These are phyloP conservation scores for Beauveria australis DNA, from an alignment of 2,329 filamentous ascomycete genomes.

Conservation along the genomic window DNA sequence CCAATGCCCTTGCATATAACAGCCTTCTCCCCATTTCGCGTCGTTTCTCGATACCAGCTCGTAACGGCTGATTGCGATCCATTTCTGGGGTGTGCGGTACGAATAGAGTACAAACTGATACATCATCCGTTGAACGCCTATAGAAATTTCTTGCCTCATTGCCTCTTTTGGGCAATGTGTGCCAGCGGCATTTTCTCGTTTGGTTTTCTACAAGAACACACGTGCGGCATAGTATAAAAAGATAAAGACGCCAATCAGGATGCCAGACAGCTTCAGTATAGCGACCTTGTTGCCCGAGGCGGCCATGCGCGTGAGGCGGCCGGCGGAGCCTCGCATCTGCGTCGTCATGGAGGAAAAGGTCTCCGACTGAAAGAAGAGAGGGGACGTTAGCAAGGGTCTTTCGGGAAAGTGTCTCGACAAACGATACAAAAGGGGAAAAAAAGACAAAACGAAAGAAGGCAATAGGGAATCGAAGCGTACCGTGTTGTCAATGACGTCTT, in stretches of 20 bases:
- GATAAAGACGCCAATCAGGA: conserved; percentile 65
- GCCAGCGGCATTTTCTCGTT: background rate
- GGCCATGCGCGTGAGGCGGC: conserved; percentile 81
- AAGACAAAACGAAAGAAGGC: background rate
- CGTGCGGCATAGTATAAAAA: conserved; percentile 66
- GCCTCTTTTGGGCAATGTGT: too few species aligned
- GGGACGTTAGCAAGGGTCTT: background rate
- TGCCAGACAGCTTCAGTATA: conserved; percentile 79
- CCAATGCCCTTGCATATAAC: conserved; percentile 4
- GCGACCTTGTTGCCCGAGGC: conserved; percentile 84
- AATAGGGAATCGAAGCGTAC: conserved; percentile 41
- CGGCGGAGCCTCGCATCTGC: conserved; percentile 74
- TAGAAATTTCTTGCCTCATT: too few species aligned
- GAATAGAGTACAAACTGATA: background rate
- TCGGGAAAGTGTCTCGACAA: background rate
- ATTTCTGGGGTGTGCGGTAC: background rate
- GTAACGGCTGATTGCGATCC: too few species aligned
- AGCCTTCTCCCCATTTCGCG: background rate
- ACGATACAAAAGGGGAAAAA: background rate
- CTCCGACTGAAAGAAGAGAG: conserved; percentile 51
- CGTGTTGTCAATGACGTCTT: conserved; percentile 80
- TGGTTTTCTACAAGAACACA: conserved; percentile 46
- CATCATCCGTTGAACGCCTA: background rate
- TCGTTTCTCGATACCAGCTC: background rate
- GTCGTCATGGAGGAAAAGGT: conserved; percentile 84